Evolutionary conservation across 495 filamentous ascomycete genomes (phyloP), one percentile per base, ranked within the genome.

Genomic region (Acidomyces sp.): DNA sequence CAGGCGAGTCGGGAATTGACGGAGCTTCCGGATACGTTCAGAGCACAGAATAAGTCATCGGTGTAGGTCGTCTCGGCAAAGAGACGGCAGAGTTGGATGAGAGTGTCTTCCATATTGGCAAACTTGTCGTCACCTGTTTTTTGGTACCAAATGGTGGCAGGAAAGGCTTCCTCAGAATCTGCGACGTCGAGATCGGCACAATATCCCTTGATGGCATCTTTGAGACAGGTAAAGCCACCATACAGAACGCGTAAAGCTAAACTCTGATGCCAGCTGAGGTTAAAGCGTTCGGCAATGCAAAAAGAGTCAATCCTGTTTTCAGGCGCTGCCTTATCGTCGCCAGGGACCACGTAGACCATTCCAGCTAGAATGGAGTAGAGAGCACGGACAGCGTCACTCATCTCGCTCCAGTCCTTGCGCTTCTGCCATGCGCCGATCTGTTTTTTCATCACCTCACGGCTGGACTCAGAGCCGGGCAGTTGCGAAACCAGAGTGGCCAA

Each of bases 221-320:
- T 72, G 24, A 93, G 65, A 27, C 72, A 66, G 25, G 83, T 75
- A 7, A 68, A 64, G 30, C 75, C 82, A 27, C 71, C 74, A 57
- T 93, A 95, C 77, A 81, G 93, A 6, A 96, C 68, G 34, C 86
- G 75, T 16, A 97, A 68, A 11, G 83, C 92, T 56, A 97, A 93
- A 1, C 85, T 78, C 49, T 90, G 85, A 58, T 80, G 73, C 90
- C 90, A 97, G 56, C 92, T 79, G 23, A 97, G 65, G 6, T 76
- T 72, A 53, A 95, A 97, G 12, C 75, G 73, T 45, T 80, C 70
- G 3, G 82, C 77, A 39, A 95, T 78, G 26, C 72, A 66, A 48
- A 96, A 94, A 0, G 74, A 75, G 12, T 70, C 70, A 6, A 77
- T 71, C 33, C 79, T 72, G 59, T 94, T 80, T 56, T 97, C 90